Conservation (phyloP, 2,329 filamentous ascomycete species). For the Fusarium miscanthi region DNA sequence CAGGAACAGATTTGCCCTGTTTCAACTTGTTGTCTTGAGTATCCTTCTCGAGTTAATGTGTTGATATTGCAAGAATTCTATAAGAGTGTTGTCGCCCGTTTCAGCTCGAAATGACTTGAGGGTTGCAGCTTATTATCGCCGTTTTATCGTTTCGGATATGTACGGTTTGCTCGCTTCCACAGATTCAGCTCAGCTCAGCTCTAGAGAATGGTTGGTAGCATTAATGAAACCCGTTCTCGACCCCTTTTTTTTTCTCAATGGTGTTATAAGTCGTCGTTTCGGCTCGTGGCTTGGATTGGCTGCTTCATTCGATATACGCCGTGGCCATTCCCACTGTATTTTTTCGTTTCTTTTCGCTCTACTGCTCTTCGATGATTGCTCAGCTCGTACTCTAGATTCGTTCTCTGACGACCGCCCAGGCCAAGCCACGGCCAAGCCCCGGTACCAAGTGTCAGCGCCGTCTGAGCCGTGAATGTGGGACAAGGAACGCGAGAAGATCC, state of each 20-base stretch:
- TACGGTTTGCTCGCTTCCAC: neutral
- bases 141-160: slow-evolving; percentile 8
- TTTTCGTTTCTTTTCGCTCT: neutral
- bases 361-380: slow-evolving; percentile 8
- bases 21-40: neutral
- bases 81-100: neutral
- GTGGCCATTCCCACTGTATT: neutral
- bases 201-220: slow-evolving; percentile 5
- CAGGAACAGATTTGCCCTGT: slow-evolving; percentile 5
- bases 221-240: slow-evolving; percentile 19
- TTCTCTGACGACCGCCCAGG: slow-evolving; percentile 6
- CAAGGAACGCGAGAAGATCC: slow-evolving; percentile 9
- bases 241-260: neutral
- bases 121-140: neutral
- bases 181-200: slow-evolving; percentile 10
- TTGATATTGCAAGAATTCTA: neutral
- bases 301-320: slow-evolving; percentile 4
- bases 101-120: neutral
- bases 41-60: neutral
- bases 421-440: slow-evolving; percentile 42
- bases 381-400: neutral
- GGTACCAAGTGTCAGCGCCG: slow-evolving; percentile 31
- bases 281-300: slow-evolving; percentile 3
- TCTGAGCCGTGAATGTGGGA: slow-evolving; percentile 33
- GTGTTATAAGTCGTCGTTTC: slow-evolving; percentile 9